These are phyloP conservation scores for Allomyces macrogynus DNA, from an alignment of 192 early-diverging fungal genomes.

Conservation along the genomic window DNA sequence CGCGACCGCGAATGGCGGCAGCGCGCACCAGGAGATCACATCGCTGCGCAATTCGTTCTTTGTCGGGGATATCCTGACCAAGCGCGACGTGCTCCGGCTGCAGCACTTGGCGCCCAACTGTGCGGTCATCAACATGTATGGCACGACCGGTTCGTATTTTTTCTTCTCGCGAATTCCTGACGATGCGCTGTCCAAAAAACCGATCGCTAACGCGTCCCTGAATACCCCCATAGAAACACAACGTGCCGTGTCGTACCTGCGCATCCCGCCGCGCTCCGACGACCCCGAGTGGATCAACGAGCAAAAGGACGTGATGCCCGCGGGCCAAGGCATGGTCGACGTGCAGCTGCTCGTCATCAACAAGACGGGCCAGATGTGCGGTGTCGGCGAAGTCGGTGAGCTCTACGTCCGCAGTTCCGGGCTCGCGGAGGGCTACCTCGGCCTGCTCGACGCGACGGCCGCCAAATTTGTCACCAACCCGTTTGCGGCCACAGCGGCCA, in stretches of 20 bases:
- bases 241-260: conserved; percentile 83
- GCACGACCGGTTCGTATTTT: conserved; percentile 47
- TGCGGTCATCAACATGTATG: conserved; percentile 96
- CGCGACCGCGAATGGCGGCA: neutral
- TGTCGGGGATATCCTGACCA: conserved; percentile 95
- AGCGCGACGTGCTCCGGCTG: conserved; percentile 82
- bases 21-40: neutral
- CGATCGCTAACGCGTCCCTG: too few relatives aligned
- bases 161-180: too few relatives aligned
- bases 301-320: conserved; percentile 96
- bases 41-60: conserved; percentile 82
- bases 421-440: conserved; percentile 85
- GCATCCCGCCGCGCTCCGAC: conserved; percentile 50
- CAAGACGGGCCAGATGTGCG: conserved; percentile 56
- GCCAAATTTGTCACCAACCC: conserved; percentile 89
- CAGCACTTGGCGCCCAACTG: conserved; percentile 78
- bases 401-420: conserved; percentile 91
- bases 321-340: conserved; percentile 91
- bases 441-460: conserved; percentile 54
- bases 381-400: conserved; percentile 95
- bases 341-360: conserved; percentile 96
- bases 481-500: conserved; percentile 27
- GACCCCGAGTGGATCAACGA: conserved; percentile 61
- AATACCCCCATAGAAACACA: conserved; percentile 53
- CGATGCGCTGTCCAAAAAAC: too few relatives aligned